Conservation (phyloP, 2,329 filamentous ascomycete genomes). For the Beauveria medogensis region DNA sequence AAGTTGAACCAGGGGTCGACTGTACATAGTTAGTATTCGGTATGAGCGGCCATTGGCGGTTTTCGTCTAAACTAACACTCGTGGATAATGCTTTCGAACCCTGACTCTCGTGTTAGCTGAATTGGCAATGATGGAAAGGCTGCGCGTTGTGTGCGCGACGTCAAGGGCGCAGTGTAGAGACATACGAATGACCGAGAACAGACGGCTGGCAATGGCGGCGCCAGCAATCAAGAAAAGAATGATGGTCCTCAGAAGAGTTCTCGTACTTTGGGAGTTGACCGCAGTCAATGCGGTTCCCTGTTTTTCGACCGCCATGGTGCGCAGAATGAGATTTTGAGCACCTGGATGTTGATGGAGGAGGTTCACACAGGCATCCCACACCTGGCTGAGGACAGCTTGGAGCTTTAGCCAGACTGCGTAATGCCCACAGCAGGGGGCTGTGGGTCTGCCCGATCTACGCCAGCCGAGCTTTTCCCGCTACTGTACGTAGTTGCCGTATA, state of each 20-base stretch:
- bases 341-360: conserved; percentile 24
- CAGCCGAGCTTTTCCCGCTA: conserved; percentile 12
- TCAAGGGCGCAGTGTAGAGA: conserved; percentile 17
- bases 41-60: conserved; percentile 9
- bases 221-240: conserved; percentile 89
- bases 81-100: conserved; percentile 98
- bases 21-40: conserved; percentile 33
- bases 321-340: conserved; percentile 20
- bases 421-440: conserved; percentile 12
- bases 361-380: conserved; percentile 10
- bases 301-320: conserved; percentile 37
- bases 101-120: conserved; percentile 38
- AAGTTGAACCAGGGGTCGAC: conserved; percentile 99
- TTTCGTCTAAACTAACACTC: conserved; percentile 65
- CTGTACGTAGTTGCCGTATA: too few species aligned
- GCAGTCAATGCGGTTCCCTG: conserved; percentile 55
- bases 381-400: conserved; percentile 36
- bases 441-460: conserved; percentile 16
- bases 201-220: conserved; percentile 82
- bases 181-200: conserved; percentile 97
- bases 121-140: not conserved
- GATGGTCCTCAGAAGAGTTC: conserved; percentile 76
- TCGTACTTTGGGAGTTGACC: conserved; percentile 72
- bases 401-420: conserved; percentile 24
- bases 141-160: not conserved